Conservation (phyloP, 805 yeast species). For the Cyberlindnera japonica region DNA sequence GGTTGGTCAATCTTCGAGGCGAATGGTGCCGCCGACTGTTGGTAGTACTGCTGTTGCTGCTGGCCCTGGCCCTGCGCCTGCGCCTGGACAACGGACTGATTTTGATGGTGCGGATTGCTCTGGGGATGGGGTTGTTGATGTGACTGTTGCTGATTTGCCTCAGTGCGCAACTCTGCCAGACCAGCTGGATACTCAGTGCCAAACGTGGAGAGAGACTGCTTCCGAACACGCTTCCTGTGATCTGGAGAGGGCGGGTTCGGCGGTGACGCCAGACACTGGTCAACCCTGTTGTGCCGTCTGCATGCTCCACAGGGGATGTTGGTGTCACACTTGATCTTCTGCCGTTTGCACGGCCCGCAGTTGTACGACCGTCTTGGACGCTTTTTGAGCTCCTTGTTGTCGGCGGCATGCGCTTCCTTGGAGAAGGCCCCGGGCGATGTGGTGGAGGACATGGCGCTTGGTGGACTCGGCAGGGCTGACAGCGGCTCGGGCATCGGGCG, state of each 20-base stretch:
- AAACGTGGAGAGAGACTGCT: conserved; percentile 16
- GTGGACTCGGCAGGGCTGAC: too few relatives aligned
- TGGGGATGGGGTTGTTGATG: conserved; percentile 1
- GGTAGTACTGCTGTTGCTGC: neutral
- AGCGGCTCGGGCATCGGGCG: too few relatives aligned
- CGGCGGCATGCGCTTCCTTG: neutral
- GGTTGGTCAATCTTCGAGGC: neutral
- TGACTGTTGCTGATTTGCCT: conserved; percentile 1
- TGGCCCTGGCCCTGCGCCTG: neutral
- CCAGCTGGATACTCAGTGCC: conserved; percentile 2
- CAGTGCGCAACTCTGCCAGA: neutral
- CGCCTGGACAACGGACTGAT: neutral
- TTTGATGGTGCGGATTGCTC: neutral
- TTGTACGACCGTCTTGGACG: conserved; percentile 46
- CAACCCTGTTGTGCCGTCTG: conserved; percentile 33
- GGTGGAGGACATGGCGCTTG: too few relatives aligned
- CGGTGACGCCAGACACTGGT: conserved; percentile 37
- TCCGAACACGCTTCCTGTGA: conserved; percentile 27
- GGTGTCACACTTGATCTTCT: conserved; percentile 52
- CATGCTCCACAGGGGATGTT: conserved; percentile 46
- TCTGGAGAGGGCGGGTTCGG: conserved; percentile 43
- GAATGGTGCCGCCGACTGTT: neutral
- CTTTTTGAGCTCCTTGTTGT: conserved; percentile 21
- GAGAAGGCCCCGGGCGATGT: neutral
- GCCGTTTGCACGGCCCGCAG: conserved; percentile 54